phyloP scores from a whole-genome alignment of 164 flowering plant genomes.

The Berberis vulgaris region DNA sequence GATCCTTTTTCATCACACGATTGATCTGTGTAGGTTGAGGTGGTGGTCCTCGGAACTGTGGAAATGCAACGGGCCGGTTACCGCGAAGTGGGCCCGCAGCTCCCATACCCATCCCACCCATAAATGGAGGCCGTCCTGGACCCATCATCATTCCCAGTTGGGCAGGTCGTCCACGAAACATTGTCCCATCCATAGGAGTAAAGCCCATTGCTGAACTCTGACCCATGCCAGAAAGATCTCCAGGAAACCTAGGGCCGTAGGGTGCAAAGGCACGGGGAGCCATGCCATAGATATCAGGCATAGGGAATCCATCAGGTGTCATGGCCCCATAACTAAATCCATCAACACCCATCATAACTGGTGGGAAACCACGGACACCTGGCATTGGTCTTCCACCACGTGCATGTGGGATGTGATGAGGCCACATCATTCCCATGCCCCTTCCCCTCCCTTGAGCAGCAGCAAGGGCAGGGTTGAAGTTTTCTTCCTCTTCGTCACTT shows the following conservation, averaged over 20 bases:
- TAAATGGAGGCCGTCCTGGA: conserved; percentile 74
- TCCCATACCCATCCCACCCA: conserved; percentile 59
- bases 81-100: conserved; percentile 31
- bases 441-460: conserved; percentile 69
- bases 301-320: conserved; percentile 54
- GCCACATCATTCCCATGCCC: conserved; percentile 92
- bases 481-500: conserved; percentile 82
- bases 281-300: conserved; percentile 64
- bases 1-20: conserved; percentile 43
- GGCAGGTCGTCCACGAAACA: conserved; percentile 49
- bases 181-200: conserved; percentile 36
- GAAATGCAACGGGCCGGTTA: conserved; percentile 44
- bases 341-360: conserved; percentile 83
- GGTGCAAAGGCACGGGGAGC: conserved; percentile 77
- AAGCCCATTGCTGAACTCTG: conserved; percentile 25
- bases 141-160: conserved; percentile 84
- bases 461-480: conserved; percentile 30
- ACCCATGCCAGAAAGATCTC: conserved; percentile 40
- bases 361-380: conserved; percentile 80
- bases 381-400: conserved; percentile 74
- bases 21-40: conserved; percentile 36
- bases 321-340: conserved; percentile 71
- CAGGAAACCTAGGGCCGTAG: conserved; percentile 74
- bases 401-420: conserved; percentile 63
- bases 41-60: conserved; percentile 37